Evolutionary conservation across 2,329 filamentous ascomycete species (phyloP).

Genomic region (Eurotiales sp.): DNA sequence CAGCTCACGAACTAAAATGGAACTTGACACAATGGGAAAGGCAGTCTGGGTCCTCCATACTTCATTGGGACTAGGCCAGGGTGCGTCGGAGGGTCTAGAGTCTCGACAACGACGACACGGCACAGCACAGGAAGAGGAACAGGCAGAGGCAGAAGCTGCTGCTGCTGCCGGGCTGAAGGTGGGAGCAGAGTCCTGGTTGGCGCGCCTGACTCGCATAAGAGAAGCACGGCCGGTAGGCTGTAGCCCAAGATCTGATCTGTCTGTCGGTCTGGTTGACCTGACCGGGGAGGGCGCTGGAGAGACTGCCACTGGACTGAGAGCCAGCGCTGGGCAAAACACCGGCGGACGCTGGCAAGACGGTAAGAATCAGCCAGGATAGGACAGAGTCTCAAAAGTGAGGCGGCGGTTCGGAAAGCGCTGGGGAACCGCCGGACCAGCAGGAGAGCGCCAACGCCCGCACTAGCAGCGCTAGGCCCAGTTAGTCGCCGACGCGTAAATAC

Average conservation of each 20-base stretch:
- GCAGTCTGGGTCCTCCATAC: not conserved
- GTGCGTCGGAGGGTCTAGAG: not conserved
- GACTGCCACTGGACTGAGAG: not conserved
- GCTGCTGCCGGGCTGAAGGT: too few relatives aligned
- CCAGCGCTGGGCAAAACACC: too few relatives aligned
- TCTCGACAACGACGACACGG: not conserved
- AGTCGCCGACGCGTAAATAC: not conserved
- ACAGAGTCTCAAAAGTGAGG: conserved; percentile 30
- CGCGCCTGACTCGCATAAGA: too few relatives aligned
- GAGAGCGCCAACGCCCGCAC: conserved; percentile 1
- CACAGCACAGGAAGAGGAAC: not conserved
- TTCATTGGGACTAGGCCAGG: not conserved
- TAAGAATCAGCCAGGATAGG: not conserved
- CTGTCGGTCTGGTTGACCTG: too few relatives aligned
- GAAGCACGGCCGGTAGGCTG: too few relatives aligned
- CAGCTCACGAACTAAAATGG: not conserved
- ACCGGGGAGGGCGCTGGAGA: not conserved
- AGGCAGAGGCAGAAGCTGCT: too few relatives aligned
- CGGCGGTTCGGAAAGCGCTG: conserved; percentile 34
- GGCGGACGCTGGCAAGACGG: too few relatives aligned
- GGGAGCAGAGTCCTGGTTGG: too few relatives aligned
- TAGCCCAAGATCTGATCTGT: too few relatives aligned
- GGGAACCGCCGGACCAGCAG: conserved; percentile 23
- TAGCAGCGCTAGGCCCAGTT: not conserved
- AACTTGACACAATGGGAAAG: too few relatives aligned